Evolutionary conservation across 2,329 filamentous ascomycete genomes (phyloP), one percentile per base, ranked within the genome.

Genomic region (Emergomyces africanus): DNA sequence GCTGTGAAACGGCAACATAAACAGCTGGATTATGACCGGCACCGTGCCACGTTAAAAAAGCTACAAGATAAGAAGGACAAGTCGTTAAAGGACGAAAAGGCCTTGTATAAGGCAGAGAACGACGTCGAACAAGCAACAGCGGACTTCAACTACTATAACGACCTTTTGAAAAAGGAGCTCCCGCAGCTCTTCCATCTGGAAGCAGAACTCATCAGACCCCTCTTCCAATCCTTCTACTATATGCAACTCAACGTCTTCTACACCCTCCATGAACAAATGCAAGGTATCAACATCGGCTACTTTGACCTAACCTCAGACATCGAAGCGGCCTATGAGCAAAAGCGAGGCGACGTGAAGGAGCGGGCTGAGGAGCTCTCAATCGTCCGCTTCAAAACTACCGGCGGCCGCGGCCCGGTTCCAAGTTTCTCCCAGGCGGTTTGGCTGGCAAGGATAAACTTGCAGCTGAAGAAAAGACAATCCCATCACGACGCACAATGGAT

Each of bases 201-300:
- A 74, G 83, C 86, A 64, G 88, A 97, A 73, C 97, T 99, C 72
- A 99, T 99, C 73, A 86, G 89, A 66, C 94, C 94, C 2, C 83
- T 99, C 8, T 99, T 99, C 80, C 94, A 97, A 73, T 95, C 89
- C 10, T 99, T 99, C 78, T 99, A 99, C 77, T 99, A 97, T 79
- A 99, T 99, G 94, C 94, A 99, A 75, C 83, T 99, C 64, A 99
- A 99, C 74, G 89, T 99, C 64, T 99, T 97, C 74, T 99, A 99
- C 75, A 99, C 94, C 0, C 80, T 99, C 58, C 94, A 99, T 72
- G 92, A 97, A 75, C 90, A 87, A 75, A 99, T 99, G 94, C 94
- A 99, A 77, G 85, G 82, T 65, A 90, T 95, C 72, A 91, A 97
- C 69, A 99, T 99, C 70, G 90, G 90, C 62, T 99, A 99, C 76